Evolutionary conservation across 441 rosid genomes (phyloP), one percentile per base, ranked within the genome.

Genomic region (Gossypium davidsonii): DNA sequence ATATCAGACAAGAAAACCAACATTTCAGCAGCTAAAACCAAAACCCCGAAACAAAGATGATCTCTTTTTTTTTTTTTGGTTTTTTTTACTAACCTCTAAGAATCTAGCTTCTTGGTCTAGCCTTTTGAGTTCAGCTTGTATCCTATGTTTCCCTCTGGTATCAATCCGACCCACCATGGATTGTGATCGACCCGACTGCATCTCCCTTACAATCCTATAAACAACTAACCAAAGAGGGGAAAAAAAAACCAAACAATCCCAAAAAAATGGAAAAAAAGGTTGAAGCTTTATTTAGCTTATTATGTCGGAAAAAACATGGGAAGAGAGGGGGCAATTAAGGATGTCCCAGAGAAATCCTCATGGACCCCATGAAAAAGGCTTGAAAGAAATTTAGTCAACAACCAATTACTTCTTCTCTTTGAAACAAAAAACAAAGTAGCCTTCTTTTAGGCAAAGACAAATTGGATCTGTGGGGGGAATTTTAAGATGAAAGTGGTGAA

Each of bases 61-160:
- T 31, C 6, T 4, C 1, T 1, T 2, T 8, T n/a, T 18, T 25
- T 49, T 15, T 26, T 3, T 28, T 28, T 3, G 5, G 31, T 26
- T 28, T 28, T 28, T 28, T 28, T 49, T 46, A 80, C 75, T 4
- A 61, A 89, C 98, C 97, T 94, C 97, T 76, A 94, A 81, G 80
- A 83, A 89, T 73, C 95, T 83, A 80, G 88, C 65, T 87, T 92
- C 97, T 82, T 92, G 98, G 78, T 94, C 91, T n/a, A 94, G 90
- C 57, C 94, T 85, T 79, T 87, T 90, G 79, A 94, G 80, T 84
- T 94, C 91, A 25, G 97, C 98, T 67, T 87, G 94, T 79, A 94
- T 77, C 90, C 96, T 83, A 56, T 94, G 97, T 79, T 85, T 92
- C 64, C 98, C 97, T 87, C 96, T 85, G 11, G 87, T 87, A 66